Evolutionary conservation across 805 yeast genomes (phyloP), one percentile per base, ranked within the genome.

Genomic region (Debaryomyces castellii): DNA sequence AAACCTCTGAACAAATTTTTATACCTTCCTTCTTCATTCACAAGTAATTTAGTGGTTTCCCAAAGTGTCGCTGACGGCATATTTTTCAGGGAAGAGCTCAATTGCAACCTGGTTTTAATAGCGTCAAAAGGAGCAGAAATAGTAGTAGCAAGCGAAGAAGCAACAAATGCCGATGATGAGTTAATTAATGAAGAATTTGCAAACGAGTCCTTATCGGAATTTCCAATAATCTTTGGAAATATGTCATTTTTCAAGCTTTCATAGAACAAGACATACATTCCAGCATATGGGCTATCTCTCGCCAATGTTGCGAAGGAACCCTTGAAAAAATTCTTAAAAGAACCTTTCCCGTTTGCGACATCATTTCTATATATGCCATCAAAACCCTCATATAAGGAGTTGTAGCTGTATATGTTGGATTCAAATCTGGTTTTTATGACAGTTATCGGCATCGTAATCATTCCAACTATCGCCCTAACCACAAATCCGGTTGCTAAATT

Each of bases 261-360:
- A 64, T 92, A 92, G 51, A 90, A 78, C 30, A 90, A 66, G 23
- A 94, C 89, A 58, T 94, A 92, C 3, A 94, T 60, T 0, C 99
- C 99, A 5, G 99, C 97, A 63, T 94, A 88, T 0, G 99, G 99
- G 20, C 96, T 95, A 66, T 94, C 99, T 51, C 99, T 69, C 10
- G 88, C 77, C 49, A 85, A 77, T 0, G 99, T 94, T 2, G 95
- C 96, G 1, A 87, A 82, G 55, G 86, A 87, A 0, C 99, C 99
- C 49, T 81, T 77, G 63, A 90, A 90, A 60, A 92, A 90, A 12
- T 96, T 95, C 17, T 64, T 58, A 0, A 82, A 32, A 0, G 90
- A 62, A 5, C 69, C 67, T 16, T 45, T 45, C 3, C 35, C 36
- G 21, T 43, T 39, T 25, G 43, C 43, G 4, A 41, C 41, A 25